Conservation (phyloP, 2,329 filamentous ascomycete genomes). For the Helotiales sp. region DNA sequence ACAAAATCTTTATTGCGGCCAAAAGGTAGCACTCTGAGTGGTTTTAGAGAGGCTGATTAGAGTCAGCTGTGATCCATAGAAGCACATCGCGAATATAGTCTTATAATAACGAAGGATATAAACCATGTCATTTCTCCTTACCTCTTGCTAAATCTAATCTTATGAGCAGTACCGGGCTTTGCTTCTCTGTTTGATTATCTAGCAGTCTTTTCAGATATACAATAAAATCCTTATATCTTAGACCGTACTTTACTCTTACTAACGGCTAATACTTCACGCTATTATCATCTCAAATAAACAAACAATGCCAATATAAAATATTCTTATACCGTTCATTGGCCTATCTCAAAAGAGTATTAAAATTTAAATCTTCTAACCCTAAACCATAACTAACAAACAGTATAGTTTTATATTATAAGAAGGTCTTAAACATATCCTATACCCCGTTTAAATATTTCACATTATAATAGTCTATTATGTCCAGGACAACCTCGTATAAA, state of each 20-base stretch:
- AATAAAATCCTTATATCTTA: neutral
- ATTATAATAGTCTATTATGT: neutral
- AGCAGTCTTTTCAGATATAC: neutral
- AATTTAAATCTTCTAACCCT: neutral
- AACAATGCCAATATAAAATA: neutral
- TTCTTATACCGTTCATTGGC: neutral
- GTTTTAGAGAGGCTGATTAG: neutral
- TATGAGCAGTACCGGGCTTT: too few species aligned
- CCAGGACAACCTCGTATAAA: neutral
- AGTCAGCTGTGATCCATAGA: too few species aligned
- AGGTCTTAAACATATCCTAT: neutral
- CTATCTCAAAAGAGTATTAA: neutral
- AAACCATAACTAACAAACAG: neutral
- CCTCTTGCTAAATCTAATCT: too few species aligned
- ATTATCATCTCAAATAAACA: too few species aligned
- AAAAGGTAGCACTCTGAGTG: slow-evolving; percentile 9
- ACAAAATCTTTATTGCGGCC: slow-evolving; percentile 25
- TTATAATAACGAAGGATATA: too few species aligned
- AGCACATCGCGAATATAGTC: too few species aligned
- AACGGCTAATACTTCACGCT: neutral
- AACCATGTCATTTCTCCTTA: too few species aligned
- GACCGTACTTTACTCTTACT: neutral
- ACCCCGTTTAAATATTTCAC: neutral
- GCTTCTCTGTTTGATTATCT: neutral
- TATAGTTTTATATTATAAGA: neutral